Conservation (phyloP, 352 stramenopile genomes). For the Phytopythium litorale region DNA sequence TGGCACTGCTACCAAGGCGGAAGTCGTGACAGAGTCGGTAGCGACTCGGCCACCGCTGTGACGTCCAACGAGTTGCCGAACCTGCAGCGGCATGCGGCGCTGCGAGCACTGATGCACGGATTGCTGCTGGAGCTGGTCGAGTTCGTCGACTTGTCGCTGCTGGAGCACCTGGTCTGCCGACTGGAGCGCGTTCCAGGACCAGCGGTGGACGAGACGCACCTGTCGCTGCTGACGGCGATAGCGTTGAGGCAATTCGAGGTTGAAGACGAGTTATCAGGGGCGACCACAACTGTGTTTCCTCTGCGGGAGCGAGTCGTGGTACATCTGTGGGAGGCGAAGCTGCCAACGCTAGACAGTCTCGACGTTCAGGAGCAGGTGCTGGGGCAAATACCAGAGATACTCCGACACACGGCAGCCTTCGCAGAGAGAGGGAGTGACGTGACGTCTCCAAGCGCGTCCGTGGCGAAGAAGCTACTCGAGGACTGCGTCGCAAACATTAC, state of each 20-base stretch:
- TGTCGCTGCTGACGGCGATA: conserved; percentile 29
- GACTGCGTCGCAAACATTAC: conserved; percentile 25
- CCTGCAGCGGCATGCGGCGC: conserved; percentile 44
- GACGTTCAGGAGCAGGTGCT: conserved; percentile 30
- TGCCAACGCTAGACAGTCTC: conserved; percentile 14
- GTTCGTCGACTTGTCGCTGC: conserved; percentile 36
- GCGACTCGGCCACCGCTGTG: neutral
- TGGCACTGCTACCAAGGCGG: conserved; percentile 51
- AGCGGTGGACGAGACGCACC: conserved; percentile 24
- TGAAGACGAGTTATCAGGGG: neutral
- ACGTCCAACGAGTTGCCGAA: neutral
- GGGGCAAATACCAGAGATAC: conserved; percentile 31
- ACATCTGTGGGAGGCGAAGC: conserved; percentile 34
- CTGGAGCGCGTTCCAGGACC: conserved; percentile 14
- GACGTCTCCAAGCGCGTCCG: neutral
- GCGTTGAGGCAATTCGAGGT: conserved; percentile 18
- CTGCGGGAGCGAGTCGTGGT: conserved; percentile 32
- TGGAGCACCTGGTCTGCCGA: conserved; percentile 26
- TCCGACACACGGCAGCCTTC: conserved; percentile 7
- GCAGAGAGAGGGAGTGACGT: neutral
- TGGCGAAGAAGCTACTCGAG: conserved; percentile 11
- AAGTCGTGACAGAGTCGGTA: conserved; percentile 3
- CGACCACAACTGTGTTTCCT: neutral
- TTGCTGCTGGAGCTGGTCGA: conserved; percentile 52
- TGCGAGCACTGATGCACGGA: conserved; percentile 32